phyloP scores from a whole-genome alignment of 108 stramenopile species.

The Nitzschia sp. region DNA sequence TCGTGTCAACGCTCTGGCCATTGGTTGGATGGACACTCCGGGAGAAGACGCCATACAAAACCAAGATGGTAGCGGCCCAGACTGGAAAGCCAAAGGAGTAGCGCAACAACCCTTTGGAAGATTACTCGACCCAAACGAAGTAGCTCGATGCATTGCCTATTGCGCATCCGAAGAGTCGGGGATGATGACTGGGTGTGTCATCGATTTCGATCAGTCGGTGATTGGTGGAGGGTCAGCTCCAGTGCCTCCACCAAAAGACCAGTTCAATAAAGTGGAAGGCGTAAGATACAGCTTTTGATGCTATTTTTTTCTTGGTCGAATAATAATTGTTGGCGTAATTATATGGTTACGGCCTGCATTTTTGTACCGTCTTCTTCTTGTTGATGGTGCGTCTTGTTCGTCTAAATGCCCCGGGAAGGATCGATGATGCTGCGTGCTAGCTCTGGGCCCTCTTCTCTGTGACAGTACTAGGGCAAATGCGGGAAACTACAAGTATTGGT shows the following conservation, averaged over 20 bases:
- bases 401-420: no score
- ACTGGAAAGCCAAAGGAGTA: slow-evolving; percentile 10
- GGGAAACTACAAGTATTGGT: no score
- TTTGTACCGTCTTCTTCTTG: no score
- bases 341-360: no score
- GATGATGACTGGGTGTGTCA: slow-evolving; percentile 39
- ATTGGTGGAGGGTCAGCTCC: slow-evolving; percentile 22
- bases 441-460: no score
- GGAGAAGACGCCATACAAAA: slow-evolving; percentile 23
- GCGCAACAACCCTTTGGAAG: slow-evolving; percentile 24
- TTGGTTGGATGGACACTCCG: slow-evolving; percentile 36
- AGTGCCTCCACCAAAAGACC: slow-evolving; percentile 27
- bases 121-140: slow-evolving; percentile 17
- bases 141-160: slow-evolving; percentile 31
- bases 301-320: background rate
- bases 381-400: no score
- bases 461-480: no score
- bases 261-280: slow-evolving; percentile 18
- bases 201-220: slow-evolving; percentile 34
- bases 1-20: slow-evolving; percentile 27
- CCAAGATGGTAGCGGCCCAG: background rate
- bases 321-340: no score
- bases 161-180: slow-evolving; percentile 31
- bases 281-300: slow-evolving; percentile 22
- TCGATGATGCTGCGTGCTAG: no score